Conservation (phyloP, 2,329 filamentous ascomycete genomes). For the Epichloe coenophiala region DNA sequence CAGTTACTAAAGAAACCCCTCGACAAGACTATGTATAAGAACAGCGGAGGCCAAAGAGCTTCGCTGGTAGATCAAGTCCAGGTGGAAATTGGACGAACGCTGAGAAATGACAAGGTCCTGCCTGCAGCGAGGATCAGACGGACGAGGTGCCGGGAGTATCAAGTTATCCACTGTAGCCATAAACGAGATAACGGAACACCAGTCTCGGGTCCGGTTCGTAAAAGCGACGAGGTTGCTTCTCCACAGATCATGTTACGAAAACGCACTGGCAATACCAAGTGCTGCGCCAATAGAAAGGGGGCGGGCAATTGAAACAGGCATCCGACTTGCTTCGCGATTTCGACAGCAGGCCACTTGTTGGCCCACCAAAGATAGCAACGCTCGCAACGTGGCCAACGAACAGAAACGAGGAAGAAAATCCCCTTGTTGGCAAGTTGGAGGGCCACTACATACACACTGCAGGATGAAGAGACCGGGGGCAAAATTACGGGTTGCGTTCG, state of each 20-base stretch:
- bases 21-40: neutral
- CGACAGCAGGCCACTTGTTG: neutral
- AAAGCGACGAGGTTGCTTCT: neutral
- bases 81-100: slow-evolving; percentile 1
- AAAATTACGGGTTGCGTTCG: neutral
- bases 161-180: slow-evolving; percentile 1
- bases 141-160: neutral
- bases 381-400: neutral
- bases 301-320: neutral
- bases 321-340: neutral
- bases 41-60: slow-evolving; percentile 1
- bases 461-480: neutral
- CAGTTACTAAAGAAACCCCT: neutral
- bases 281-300: neutral
- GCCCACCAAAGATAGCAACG: no score
- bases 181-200: neutral
- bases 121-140: neutral
- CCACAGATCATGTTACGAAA: neutral
- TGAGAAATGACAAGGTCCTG: neutral
- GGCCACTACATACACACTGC: neutral
- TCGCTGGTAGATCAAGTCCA: neutral
- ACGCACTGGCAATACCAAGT: neutral
- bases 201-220: neutral
- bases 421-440: neutral
- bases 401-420: no score